Conservation (phyloP, 441 rosid genomes). For the Isatis lusitanica region DNA sequence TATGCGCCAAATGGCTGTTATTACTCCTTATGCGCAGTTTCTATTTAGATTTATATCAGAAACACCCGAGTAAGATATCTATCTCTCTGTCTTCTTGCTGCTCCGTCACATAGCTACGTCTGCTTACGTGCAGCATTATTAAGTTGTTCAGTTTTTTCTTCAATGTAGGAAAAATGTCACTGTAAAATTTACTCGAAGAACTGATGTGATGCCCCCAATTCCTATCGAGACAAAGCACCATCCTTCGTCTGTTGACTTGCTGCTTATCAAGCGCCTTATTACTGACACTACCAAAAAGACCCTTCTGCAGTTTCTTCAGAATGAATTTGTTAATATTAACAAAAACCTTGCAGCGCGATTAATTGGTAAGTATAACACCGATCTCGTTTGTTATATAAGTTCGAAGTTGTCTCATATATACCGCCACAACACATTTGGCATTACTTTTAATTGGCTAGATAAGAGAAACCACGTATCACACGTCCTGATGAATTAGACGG, state of each 20-base stretch:
- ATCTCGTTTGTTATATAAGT: conserved; percentile 9
- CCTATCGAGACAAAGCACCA: conserved; percentile 96
- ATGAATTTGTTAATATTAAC: conserved; percentile 91
- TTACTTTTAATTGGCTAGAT: background rate
- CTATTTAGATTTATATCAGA: conserved; percentile 81
- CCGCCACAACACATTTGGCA: background rate
- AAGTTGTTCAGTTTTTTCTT: conserved; percentile 7
- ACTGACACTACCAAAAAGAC: conserved; percentile 85
- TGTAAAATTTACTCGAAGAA: conserved; percentile 82
- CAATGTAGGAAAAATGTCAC: conserved; percentile 79
- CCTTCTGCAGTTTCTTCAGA: conserved; percentile 90
- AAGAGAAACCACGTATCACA: background rate
- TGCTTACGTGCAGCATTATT: conserved; percentile 16
- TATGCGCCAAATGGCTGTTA: conserved; percentile 99
- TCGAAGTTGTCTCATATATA: background rate
- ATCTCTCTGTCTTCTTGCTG: conserved; percentile 10
- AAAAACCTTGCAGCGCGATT: conserved; percentile 77
- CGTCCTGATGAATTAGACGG: background rate
- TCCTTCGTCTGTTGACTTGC: conserved; percentile 94
- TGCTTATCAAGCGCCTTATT: conserved; percentile 90
- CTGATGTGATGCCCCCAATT: conserved; percentile 97
- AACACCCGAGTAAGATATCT: conserved; percentile 65
- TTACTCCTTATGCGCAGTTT: conserved; percentile 96
- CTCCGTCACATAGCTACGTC: conserved; percentile 16
- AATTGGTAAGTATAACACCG: conserved; percentile 57